phyloP scores from a whole-genome alignment of 1,139 yeast species.

The Diutina siamensis region DNA sequence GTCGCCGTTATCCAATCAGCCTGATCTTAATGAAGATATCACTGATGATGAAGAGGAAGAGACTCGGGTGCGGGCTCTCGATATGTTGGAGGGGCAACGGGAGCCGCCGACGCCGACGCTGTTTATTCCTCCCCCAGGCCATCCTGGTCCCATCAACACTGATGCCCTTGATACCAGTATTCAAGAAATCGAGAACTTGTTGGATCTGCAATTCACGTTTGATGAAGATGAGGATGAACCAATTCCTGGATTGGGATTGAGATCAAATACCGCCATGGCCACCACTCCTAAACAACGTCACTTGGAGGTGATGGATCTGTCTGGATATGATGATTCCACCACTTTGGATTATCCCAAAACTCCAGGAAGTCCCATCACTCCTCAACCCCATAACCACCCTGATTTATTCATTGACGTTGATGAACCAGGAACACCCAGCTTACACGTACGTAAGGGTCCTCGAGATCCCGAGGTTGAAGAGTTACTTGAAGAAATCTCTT shows the following conservation, averaged over 20 bases:
- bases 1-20: not conserved
- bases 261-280: not conserved
- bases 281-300: not conserved
- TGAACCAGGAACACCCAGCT: not conserved
- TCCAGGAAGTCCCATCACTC: slow-evolving; percentile 1
- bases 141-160: slow-evolving; percentile 2
- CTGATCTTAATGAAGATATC: not conserved
- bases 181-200: slow-evolving; percentile 20
- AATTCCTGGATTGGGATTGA: not conserved
- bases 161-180: slow-evolving; percentile 22
- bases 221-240: not conserved
- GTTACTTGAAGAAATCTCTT: slow-evolving; percentile 59
- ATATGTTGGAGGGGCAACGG: not conserved
- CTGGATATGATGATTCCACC: not conserved
- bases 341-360: not conserved
- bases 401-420: not conserved
- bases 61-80: not conserved
- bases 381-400: not conserved
- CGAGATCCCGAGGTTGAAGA: slow-evolving; percentile 43
- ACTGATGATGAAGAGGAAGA: slow-evolving; percentile 4
- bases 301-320: not conserved
- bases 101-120: not conserved
- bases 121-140: not conserved
- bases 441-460: slow-evolving; percentile 19
- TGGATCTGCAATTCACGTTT: not conserved